Conservation (phyloP, 2,329 filamentous ascomycete species). For the Verticillium dahliae region DNA sequence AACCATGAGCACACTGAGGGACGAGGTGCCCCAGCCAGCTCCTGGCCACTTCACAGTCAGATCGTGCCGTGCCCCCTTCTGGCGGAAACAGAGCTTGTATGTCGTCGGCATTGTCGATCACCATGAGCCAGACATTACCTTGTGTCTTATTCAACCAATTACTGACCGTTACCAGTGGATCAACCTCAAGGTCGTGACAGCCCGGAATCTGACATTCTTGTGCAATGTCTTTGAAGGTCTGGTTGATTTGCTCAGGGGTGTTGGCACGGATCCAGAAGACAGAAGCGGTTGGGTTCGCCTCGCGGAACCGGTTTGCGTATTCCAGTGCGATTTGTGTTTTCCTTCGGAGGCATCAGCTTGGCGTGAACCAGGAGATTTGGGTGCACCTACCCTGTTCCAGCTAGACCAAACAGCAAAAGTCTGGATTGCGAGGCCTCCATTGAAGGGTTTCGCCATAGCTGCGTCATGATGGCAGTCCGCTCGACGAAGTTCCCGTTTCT, state of each 20-base stretch:
- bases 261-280: conserved; percentile 22
- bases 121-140: conserved; percentile 15
- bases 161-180: conserved; percentile 14
- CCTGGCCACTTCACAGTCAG: too few species aligned
- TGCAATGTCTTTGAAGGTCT: conserved; percentile 15
- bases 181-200: conserved; percentile 16
- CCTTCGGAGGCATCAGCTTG: conserved; percentile 6
- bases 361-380: too few species aligned
- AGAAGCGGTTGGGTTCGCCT: conserved; percentile 14
- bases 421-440: too few species aligned
- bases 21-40: conserved; percentile 8
- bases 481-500: too few species aligned
- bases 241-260: conserved; percentile 19
- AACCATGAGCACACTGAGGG: conserved; percentile 21
- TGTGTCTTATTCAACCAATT: conserved; percentile 16
- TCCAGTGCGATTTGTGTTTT: conserved; percentile 25
- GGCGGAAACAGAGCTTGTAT: conserved; percentile 7
- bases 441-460: too few species aligned
- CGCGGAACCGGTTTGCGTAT: conserved; percentile 17
- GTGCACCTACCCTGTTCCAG: too few species aligned
- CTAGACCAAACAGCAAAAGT: too few species aligned
- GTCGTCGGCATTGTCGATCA: conserved; percentile 14
- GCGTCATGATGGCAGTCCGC: too few species aligned
- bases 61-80: not conserved
- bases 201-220: conserved; percentile 12